These are phyloP conservation scores for Ophiostoma quercus DNA, from an alignment of 2,329 filamentous ascomycete genomes.

Conservation along the genomic window DNA sequence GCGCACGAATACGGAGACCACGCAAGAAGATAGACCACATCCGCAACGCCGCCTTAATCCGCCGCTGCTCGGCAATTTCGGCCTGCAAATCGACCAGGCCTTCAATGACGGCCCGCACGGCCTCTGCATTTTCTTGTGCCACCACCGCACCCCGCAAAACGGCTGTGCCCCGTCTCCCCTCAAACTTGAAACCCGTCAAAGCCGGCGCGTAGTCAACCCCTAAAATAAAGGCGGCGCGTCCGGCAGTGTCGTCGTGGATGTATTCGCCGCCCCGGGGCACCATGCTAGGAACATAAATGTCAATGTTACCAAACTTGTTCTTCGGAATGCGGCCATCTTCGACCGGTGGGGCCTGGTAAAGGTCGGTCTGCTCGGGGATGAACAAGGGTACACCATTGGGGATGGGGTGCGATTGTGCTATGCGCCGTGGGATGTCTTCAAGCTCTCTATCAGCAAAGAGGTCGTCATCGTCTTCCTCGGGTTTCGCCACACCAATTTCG, in stretches of 20 bases:
- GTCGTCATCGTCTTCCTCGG: conserved; percentile 34
- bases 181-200: conserved; percentile 84
- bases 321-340: conserved; percentile 71
- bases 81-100: conserved; percentile 62
- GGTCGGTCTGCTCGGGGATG: conserved; percentile 59
- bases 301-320: conserved; percentile 91
- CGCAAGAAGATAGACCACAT: conserved; percentile 74
- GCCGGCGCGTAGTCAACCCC: conserved; percentile 85
- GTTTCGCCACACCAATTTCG: background rate
- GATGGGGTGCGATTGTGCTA: conserved; percentile 29
- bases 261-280: conserved; percentile 76
- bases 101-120: conserved; percentile 62
- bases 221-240: conserved; percentile 67
- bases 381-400: conserved; percentile 51
- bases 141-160: conserved; percentile 74
- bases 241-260: conserved; percentile 55
- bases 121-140: conserved; percentile 64
- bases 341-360: conserved; percentile 73
- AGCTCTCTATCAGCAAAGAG: conserved; percentile 34
- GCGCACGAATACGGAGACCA: conserved; percentile 68
- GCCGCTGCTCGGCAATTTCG: conserved; percentile 58
- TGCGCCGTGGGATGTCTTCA: conserved; percentile 19
- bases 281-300: conserved; percentile 90
- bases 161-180: conserved; percentile 78
- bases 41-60: conserved; percentile 56